Base-by-base conservation (phyloP, 192 early-diverging fungal genomes). In the Pilobolus umbonatus region DNA sequence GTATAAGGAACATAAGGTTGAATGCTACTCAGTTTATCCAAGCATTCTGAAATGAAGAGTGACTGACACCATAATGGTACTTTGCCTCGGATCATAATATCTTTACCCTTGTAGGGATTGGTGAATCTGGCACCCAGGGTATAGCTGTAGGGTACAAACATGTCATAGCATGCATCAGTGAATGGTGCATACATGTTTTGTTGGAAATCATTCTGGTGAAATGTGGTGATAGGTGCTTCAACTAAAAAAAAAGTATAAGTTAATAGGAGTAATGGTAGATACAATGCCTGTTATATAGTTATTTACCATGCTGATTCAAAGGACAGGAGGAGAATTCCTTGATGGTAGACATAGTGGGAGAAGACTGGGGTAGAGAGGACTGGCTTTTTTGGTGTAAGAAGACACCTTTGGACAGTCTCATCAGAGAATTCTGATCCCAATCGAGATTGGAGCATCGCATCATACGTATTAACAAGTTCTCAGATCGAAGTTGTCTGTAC, bases 81-180 rank as follows among this genome's bases (percentile, higher is more conserved):
- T 31, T 38, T 34, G 38, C 54, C 62, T 34, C 62, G 62, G 22
- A 64, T 49, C 17, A 64, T 38, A n/a, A 65, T 21, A 31, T 65
- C 64, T 4, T 44, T 40, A 10, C 31, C 25, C 5, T 32, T 29
- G 21, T 53, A 59, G 6, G 64, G 64, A 21, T 65, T 65, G 32
- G 64, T 65, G 25, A 29, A 65, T 42, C 64, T 42, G 2, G 55
- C 39, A 3, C 64, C 64, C 58, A 65, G 59, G 14, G 64, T 65
- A n/a, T 65, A 65, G 35, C 64, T 65, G 36, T 52, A 65, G 26
- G 64, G 64, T 9, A 65, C 26, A 40, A 65, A 65, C 7, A 31
- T 61, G n/a, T 35, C 45, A 12, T 43, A 30, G 17, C 44, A 29
- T 21, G 21, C 11, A 38, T 15, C 28, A 1, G 21, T 32, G 0